Conservation (phyloP, 768 basidiomycete species). For the Leccinum rimulosum region DNA sequence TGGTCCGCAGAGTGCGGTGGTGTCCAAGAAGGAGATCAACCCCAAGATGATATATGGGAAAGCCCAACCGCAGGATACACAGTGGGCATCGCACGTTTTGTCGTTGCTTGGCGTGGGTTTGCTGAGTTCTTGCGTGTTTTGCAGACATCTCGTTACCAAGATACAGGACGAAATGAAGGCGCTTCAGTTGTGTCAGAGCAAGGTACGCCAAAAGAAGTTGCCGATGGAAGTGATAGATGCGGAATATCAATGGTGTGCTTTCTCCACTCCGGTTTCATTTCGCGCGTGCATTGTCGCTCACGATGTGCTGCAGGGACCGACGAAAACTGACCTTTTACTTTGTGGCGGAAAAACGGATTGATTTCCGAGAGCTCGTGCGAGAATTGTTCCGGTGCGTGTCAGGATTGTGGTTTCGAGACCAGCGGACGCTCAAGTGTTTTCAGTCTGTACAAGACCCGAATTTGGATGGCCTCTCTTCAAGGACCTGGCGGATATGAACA, state of each 20-base stretch:
- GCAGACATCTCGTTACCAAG: conserved; percentile 75
- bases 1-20: conserved; percentile 31
- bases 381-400: conserved; percentile 77
- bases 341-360: conserved; percentile 91
- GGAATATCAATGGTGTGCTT: conserved; percentile 91
- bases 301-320: conserved; percentile 67
- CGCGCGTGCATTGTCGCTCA: not conserved
- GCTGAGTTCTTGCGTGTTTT: not conserved
- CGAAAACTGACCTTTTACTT: conserved; percentile 99
- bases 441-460: conserved; percentile 89
- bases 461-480: conserved; percentile 91
- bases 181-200: conserved; percentile 84
- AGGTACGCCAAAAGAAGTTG: conserved; percentile 89
- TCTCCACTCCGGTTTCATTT: not conserved
- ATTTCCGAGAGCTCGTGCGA: conserved; percentile 93
- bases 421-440: conserved; percentile 1
- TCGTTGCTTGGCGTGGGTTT: not conserved
- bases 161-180: conserved; percentile 91
- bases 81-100: conserved; percentile 38
- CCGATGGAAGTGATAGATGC: conserved; percentile 99
- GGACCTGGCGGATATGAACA: conserved; percentile 45
- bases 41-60: conserved; percentile 97
- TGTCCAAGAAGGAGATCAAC: conserved; percentile 85
- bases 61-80: conserved; percentile 77
- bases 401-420: not conserved